Percentiles rank a stretch among this genome's conserved stretches.
Conservation (phyloP, 352 stramenopile genomes). For the Plasmopara muralis region DNA sequence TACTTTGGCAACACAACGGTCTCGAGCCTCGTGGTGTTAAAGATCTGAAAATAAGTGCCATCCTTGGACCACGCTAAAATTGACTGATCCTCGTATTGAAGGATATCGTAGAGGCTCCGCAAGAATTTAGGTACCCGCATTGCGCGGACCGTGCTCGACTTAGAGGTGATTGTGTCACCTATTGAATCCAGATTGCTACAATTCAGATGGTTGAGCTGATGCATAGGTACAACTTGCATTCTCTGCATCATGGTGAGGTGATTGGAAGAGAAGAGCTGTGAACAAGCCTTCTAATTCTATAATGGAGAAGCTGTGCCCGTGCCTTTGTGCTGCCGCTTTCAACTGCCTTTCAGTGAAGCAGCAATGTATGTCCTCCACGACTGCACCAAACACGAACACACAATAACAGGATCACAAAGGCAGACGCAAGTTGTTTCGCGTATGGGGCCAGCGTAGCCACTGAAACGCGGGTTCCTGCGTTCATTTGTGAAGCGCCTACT, state of each 20-base stretch:
- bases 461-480: constrained; percentile 13
- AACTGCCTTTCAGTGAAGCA: no score
- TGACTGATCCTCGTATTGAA: constrained; percentile 55
- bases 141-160: constrained; percentile 19
- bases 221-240: constrained; percentile 20
- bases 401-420: constrained; percentile 18
- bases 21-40: constrained; percentile 50
- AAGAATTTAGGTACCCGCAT: constrained; percentile 75
- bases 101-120: constrained; percentile 68
- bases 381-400: no score
- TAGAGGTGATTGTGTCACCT: constrained; percentile 5
- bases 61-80: constrained; percentile 71
- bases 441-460: constrained; percentile 7
- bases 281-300: no score
- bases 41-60: constrained; percentile 64
- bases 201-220: constrained; percentile 14
- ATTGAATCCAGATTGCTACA: constrained; percentile 1
- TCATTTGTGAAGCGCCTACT: constrained; percentile 2
- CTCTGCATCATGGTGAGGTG: constrained; percentile 20
- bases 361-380: no score
- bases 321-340: no score
- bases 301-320: no score
- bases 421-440: constrained; percentile 20
- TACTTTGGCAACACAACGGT: constrained; percentile 86
- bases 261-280: not conserved